Evolutionary conservation across 257 asterid genomes (phyloP), one percentile per base, ranked within the genome.

Genomic region (Nicotiana tomentosiformis): DNA sequence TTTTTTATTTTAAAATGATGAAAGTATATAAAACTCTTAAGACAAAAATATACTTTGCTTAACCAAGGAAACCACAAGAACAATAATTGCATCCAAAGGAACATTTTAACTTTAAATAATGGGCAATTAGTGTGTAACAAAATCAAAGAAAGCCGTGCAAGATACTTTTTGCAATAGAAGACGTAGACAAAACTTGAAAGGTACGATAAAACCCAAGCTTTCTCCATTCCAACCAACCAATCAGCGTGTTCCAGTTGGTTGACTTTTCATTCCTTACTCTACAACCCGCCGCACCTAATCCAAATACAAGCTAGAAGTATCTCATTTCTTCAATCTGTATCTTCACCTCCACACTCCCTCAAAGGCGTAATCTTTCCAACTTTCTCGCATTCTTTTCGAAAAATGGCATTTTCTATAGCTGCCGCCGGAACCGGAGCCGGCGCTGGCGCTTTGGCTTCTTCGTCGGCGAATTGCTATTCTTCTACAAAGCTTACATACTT

Each of bases 321-420:
- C 78, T 39, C 29, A 20, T 20, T 70, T 70, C 58, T 43, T 70
- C 58, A 43, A 70, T 70, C 77, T 16, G 26, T 33, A 66, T 66
- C 32, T 70, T 11, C 20, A 0, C 51, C 18, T 51, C 53, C 43
- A 23, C 26, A 23, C 62, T 26, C 15, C 0, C 14, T 49, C 62
- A 74, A 74, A 23, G 7, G 61, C 39, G 26, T 49, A 74, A 74
- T 23, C 79, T 82, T 23, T 80, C 82, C 69, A n/a, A 35, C 51
- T 72, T 77, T 3, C n/a, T 82, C 23, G 67, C 33, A 5, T 79
- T 12, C 26, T 7, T 1, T 53, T 20, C 2, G 7, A 15, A 17
- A 77, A 88, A 94, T 94, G 98, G 93, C 98, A 88, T 87, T 91
- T 87, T 90, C 95, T 26, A 62, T 76, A n/a, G 84, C 90, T 65